Evolutionary conservation across 2,329 filamentous ascomycete species (phyloP).

Genomic region (Plenodomus biglobosus): DNA sequence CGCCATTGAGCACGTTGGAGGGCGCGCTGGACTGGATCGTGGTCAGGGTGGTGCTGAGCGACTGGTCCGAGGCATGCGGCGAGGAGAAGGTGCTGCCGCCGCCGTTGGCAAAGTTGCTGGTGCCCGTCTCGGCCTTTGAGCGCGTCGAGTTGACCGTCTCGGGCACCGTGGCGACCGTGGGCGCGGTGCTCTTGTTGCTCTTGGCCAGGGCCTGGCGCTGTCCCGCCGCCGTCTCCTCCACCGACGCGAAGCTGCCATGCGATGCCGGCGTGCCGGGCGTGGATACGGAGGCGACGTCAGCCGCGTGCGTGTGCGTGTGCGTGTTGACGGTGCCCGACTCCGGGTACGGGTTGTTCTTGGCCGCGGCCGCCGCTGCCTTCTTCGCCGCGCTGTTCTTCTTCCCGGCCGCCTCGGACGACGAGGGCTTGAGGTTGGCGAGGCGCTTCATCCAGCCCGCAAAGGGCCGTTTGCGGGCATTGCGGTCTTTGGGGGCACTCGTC

Average conservation of each 20-base stretch:
- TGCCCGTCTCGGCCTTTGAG: conserved; percentile 79
- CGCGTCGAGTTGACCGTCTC: conserved; percentile 75
- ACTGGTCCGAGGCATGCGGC: conserved; percentile 76
- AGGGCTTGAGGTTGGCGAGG: conserved; percentile 82
- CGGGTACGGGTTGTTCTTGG: conserved; percentile 90
- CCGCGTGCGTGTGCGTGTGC: conserved; percentile 45
- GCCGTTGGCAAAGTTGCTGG: conserved; percentile 62
- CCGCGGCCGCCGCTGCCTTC: conserved; percentile 61
- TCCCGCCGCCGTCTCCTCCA: conserved; percentile 50
- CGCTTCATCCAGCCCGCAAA: conserved; percentile 96
- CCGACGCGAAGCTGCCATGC: conserved; percentile 59
- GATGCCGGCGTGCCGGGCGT: conserved; percentile 49
- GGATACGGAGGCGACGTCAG: conserved; percentile 52
- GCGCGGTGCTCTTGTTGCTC: conserved; percentile 72
- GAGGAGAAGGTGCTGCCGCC: conserved; percentile 78
- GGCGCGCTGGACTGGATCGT: conserved; percentile 77
- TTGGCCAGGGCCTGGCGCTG: conserved; percentile 60
- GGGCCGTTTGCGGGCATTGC: conserved; percentile 73
- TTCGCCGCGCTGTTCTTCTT: conserved; percentile 52
- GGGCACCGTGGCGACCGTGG: conserved; percentile 80
- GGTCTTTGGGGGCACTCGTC: conserved; percentile 57
- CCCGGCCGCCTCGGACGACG: conserved; percentile 59
- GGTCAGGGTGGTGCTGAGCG: conserved; percentile 79
- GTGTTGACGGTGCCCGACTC: conserved; percentile 67
- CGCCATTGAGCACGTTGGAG: conserved; percentile 50